phyloP scores from a whole-genome alignment of 2,329 filamentous ascomycete species.

The Trichoderma semiorbis region DNA sequence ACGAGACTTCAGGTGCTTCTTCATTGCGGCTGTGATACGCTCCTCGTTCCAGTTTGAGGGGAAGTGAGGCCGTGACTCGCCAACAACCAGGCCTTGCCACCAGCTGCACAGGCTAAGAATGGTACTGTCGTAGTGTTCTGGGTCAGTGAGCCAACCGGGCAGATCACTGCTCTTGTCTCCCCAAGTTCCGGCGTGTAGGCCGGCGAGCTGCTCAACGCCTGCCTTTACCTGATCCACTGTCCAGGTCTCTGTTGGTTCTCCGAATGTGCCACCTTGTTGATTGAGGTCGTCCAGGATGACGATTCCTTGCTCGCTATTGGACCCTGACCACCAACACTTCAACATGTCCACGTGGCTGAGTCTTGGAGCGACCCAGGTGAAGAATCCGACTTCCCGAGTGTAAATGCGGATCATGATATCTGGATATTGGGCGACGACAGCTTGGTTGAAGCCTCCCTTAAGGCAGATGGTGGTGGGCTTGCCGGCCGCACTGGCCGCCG shows the following conservation, averaged over 20 bases:
- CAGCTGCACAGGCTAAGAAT: neutral
- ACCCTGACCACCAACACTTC: neutral
- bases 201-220: slow-evolving; percentile 1
- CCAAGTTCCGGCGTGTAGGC: neutral
- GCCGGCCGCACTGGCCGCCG: neutral
- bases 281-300: neutral
- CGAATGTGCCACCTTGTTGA: neutral
- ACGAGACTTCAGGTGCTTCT: slow-evolving; percentile 1
- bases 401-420: neutral
- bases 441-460: neutral
- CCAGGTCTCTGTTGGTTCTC: neutral
- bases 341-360: neutral
- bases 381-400: neutral
- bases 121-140: neutral
- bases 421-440: neutral
- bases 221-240: neutral
- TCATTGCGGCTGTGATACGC: slow-evolving; percentile 2
- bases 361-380: neutral
- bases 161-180: neutral
- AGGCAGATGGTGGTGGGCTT: neutral
- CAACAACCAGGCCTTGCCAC: neutral
- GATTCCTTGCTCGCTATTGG: neutral
- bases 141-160: neutral
- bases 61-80: neutral
- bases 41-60: neutral